Conservation (phyloP, 169 alveolate genomes). For the Besnoitia besnoiti region DNA sequence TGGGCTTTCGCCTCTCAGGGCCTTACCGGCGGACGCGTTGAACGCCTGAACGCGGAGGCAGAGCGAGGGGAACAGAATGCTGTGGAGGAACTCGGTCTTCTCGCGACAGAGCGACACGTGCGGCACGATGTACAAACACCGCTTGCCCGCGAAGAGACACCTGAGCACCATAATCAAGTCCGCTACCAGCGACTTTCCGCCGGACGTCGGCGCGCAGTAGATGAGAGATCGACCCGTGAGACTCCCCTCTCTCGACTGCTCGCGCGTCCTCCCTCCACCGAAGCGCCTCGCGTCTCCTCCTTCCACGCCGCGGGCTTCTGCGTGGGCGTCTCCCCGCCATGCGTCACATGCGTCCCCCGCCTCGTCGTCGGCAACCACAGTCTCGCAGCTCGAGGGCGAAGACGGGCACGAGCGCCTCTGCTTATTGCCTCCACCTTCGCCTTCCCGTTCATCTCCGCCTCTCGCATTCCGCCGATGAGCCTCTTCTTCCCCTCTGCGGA, state of each 20-base stretch:
- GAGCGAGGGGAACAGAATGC: constrained; percentile 47
- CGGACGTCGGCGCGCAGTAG: constrained; percentile 88
- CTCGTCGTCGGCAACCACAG: background rate
- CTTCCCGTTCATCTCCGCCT: background rate
- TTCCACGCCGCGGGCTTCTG: too few species aligned
- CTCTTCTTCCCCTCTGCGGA: background rate
- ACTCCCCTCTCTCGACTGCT: background rate
- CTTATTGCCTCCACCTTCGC: background rate
- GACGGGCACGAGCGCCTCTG: background rate
- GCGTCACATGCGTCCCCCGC: background rate
- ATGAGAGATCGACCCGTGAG: constrained; percentile 68
- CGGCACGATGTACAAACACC: constrained; percentile 82
- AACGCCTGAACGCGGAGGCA: constrained; percentile 69
- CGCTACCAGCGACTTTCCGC: constrained; percentile 86
- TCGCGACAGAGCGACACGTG: constrained; percentile 81
- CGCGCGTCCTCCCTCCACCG: background rate
- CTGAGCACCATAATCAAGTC: constrained; percentile 78
- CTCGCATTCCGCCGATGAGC: too few species aligned
- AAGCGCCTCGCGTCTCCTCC: background rate
- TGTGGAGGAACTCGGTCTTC: constrained; percentile 72
- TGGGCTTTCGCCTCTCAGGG: background rate
- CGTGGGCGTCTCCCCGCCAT: background rate
- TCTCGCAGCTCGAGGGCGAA: background rate
- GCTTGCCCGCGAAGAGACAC: constrained; percentile 68
- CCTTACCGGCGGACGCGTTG: constrained; percentile 67